Evolutionary conservation across 2,329 filamentous ascomycete species (phyloP).

Genomic region (Ceratocystis lukuohia): DNA sequence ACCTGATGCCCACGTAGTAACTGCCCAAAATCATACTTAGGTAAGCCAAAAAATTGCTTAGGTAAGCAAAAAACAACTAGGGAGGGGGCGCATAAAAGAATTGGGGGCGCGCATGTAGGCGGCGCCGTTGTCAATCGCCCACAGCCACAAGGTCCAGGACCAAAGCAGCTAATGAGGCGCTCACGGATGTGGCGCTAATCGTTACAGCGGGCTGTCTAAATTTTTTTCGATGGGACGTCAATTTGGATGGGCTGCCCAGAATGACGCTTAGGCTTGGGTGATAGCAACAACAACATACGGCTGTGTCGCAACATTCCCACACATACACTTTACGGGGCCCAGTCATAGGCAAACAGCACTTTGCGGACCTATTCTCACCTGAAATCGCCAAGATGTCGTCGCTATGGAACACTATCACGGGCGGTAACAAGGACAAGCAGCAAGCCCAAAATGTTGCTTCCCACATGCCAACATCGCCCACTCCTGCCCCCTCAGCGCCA

Average conservation of each 20-base stretch:
- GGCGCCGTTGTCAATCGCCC: too few relatives aligned
- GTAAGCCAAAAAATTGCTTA: too few relatives aligned
- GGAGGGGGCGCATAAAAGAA: too few relatives aligned
- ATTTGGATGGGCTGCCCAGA: not conserved
- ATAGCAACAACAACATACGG: conserved; percentile 3
- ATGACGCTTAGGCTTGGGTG: conserved; percentile 9
- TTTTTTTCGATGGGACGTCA: conserved; percentile 16
- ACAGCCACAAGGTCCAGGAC: not conserved
- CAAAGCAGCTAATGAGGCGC: conserved; percentile 2
- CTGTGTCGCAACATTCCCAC: conserved; percentile 2
- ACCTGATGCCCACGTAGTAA: too few relatives aligned
- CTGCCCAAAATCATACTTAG: too few relatives aligned
- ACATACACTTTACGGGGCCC: not conserved
- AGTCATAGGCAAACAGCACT: not conserved
- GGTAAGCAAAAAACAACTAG: too few relatives aligned
- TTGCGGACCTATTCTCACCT: conserved; percentile 1
- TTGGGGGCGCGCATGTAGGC: too few relatives aligned
- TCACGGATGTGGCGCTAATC: conserved; percentile 12
- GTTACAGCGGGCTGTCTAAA: conserved; percentile 6
- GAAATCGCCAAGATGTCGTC: conserved; percentile 35
- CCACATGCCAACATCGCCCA: conserved; percentile 13
- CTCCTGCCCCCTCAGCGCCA: conserved; percentile 29
- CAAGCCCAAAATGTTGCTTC: conserved; percentile 29
- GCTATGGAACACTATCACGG: conserved; percentile 49
- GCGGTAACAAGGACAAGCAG: conserved; percentile 37